phyloP scores from a whole-genome alignment of 345 rosid species.

The Eucalyptus decipiens region DNA sequence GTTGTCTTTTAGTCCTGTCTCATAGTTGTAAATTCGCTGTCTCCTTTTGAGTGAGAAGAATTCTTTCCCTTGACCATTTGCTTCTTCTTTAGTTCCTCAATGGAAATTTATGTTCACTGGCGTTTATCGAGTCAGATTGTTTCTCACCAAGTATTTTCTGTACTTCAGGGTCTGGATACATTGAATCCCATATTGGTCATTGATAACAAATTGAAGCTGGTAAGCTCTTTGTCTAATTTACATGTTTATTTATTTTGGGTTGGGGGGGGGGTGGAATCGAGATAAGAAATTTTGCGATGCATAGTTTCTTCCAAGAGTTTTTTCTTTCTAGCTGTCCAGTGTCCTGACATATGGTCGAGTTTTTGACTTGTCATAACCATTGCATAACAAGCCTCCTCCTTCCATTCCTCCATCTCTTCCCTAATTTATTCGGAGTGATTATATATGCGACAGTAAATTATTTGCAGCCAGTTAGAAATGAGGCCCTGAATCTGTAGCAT shows the following conservation, averaged over 20 bases:
- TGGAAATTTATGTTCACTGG: not conserved
- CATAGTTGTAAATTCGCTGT: not conserved
- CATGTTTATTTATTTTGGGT: not conserved
- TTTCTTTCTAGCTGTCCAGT: not conserved
- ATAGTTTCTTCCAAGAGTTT: not conserved
- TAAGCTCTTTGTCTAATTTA: conserved; percentile 3
- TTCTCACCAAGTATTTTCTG: not conserved
- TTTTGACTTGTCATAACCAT: not conserved
- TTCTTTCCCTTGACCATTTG: not conserved
- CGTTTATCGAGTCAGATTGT: too few relatives aligned
- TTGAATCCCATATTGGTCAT: conserved; percentile 35
- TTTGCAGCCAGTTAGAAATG: not conserved
- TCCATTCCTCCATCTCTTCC: not conserved
- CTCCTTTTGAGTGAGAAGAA: not conserved
- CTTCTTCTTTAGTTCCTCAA: not conserved
- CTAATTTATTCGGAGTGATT: not conserved
- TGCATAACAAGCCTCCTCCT: not conserved
- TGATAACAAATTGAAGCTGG: conserved; percentile 39
- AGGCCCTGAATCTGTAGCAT: not conserved
- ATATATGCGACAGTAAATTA: not conserved
- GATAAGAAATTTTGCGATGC: not conserved
- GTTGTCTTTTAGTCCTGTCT: not conserved
- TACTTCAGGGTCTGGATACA: conserved; percentile 45
- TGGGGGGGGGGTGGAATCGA: not conserved
- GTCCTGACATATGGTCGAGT: not conserved